Base-by-base conservation (phyloP, 2,329 filamentous ascomycete species). In the Colletotrichum musae region DNA sequence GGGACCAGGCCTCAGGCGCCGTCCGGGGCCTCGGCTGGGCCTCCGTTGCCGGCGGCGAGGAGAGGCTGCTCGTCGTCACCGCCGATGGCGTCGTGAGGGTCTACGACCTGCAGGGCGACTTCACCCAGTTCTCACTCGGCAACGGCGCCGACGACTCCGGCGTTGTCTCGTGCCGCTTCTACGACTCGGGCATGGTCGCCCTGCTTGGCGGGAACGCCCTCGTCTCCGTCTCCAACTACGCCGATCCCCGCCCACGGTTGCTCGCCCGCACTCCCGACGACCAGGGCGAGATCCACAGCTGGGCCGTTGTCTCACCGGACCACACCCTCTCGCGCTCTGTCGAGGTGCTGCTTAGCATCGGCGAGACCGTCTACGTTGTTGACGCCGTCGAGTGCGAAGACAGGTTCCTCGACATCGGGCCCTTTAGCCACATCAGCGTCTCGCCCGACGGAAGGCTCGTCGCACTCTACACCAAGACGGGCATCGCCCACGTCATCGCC, bases 11-110 rank as follows among this genome's bases (percentile, higher is more conserved):
- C 81, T 94, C 94, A 53, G 62, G 62, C 50, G 85, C 91, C 3
- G 93, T 99, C 77, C 93, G 92, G 79, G 94, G 94, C 2, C 86
- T 99, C 21, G 96, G 96, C 41, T 99, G 96, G 96, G 97, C 95
- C 21, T 95, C 97, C 76, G 56, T 69, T 3, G 54, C 50, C 4
- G 66, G 66, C 43, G 66, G 62, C 50, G 94, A 98, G 73, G 96
- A 99, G 85, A 92, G 93, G 77, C 87, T 99, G 54, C 84, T 99
- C 4, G 92, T 98, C 0, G 91, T 98, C 59, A 94, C 94, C 10
- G 89, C 93, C 61, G 95, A 99, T 77, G 96, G 96, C 26, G 95
- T 91, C 1, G 95, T 98, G 51, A 88, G 95, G 70, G 96, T 94
- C 79, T 98, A 94, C 78, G 93, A 96, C 76, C 84, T 99, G n/a